Evolutionary conservation across 2,329 filamentous ascomycete genomes (phyloP).

Genomic region (Botryotinia convoluta): DNA sequence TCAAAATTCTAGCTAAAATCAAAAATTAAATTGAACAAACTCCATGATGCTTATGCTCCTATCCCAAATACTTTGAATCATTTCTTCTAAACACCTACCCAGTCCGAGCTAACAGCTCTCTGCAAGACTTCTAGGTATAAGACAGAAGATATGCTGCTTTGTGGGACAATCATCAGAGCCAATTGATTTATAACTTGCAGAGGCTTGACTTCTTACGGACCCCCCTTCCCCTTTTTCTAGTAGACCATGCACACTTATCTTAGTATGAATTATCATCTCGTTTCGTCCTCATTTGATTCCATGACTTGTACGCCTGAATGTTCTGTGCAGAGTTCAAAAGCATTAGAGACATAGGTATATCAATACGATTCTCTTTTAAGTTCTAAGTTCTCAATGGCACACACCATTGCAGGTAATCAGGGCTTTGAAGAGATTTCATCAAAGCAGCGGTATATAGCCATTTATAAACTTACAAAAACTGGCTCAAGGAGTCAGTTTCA

Average conservation of each 20-base stretch:
- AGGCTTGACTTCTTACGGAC: neutral
- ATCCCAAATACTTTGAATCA: neutral
- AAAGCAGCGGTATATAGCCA: neutral
- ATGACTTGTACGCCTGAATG: too few species aligned
- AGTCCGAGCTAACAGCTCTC: neutral
- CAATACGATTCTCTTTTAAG: too few species aligned
- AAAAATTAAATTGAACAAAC: neutral
- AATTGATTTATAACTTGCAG: neutral
- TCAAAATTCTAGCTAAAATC: neutral
- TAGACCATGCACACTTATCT: neutral
- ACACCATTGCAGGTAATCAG: neutral
- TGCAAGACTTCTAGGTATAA: neutral
- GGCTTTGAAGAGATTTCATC: too few species aligned
- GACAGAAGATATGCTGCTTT: neutral
- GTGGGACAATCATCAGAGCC: neutral
- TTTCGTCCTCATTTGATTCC: neutral
- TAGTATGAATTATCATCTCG: neutral
- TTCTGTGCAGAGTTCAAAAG: neutral
- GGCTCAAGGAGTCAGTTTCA: neutral
- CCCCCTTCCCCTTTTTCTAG: neutral
- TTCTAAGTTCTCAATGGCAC: neutral
- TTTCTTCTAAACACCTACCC: neutral
- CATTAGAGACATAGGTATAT: neutral
- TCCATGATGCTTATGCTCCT: neutral
- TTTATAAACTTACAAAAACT: neutral